Evolutionary conservation across 2,329 filamentous ascomycete genomes (phyloP).

Genomic region (Didymella arachidicola): DNA sequence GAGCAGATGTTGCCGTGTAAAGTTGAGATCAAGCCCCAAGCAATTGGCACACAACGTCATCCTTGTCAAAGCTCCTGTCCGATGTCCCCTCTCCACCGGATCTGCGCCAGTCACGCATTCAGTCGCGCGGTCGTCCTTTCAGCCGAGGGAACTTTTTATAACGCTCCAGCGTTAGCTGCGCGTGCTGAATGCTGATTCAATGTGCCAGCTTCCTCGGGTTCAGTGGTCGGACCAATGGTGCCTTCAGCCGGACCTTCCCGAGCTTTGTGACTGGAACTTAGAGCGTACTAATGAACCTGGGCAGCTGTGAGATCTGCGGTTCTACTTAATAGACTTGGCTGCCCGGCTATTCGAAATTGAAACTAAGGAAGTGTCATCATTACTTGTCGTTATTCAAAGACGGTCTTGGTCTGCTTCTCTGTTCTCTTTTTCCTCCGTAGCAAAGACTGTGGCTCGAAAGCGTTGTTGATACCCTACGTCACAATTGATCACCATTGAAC

Average conservation of each 20-base stretch:
- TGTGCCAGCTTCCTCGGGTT: conserved; percentile 37
- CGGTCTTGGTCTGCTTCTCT: background rate
- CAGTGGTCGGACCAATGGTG: conserved; percentile 47
- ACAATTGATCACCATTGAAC: conserved; percentile 7
- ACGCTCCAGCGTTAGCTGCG: conserved; percentile 20
- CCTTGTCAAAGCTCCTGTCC: conserved; percentile 29
- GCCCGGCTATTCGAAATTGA: conserved; percentile 14
- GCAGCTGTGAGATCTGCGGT: conserved; percentile 26
- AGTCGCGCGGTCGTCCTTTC: conserved; percentile 39
- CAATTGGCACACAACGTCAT: conserved; percentile 49
- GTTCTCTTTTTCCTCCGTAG: background rate
- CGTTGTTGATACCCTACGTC: conserved; percentile 3
- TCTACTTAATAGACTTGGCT: conserved; percentile 46
- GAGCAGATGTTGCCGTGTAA: background rate
- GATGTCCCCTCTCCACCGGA: conserved; percentile 33
- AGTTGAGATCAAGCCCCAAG: conserved; percentile 28
- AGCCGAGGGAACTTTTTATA: conserved; percentile 39
- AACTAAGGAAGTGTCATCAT: conserved; percentile 34
- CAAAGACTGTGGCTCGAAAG: background rate
- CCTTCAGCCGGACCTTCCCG: conserved; percentile 45
- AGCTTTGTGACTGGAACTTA: conserved; percentile 30
- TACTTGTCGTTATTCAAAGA: conserved; percentile 23
- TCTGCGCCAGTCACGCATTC: conserved; percentile 20
- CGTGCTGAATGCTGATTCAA: conserved; percentile 25
- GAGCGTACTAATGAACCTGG: conserved; percentile 28